phyloP scores from a whole-genome alignment of 1,284 basidiomycete genomes.

The Pseudozyma flocculosa region DNA sequence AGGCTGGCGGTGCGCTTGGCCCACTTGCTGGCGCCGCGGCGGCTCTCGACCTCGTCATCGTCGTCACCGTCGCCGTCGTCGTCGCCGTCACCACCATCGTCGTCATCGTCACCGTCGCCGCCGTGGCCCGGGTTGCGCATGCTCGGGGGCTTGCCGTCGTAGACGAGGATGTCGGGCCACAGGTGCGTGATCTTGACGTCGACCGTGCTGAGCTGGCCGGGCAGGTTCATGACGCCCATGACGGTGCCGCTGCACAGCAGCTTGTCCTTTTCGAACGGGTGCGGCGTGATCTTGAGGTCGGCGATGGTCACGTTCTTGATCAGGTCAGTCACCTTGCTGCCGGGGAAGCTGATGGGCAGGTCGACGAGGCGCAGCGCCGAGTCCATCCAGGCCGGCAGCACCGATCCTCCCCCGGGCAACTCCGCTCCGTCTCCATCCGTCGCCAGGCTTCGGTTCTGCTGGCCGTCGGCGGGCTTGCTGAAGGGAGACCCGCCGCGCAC shows the following conservation, averaged over 20 bases:
- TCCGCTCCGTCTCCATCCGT: constrained; percentile 4
- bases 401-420: constrained; percentile 38
- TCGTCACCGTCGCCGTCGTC: constrained; percentile 8
- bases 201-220: constrained; percentile 44
- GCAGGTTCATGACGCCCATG: constrained; percentile 47
- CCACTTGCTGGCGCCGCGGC: no score
- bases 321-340: constrained; percentile 47
- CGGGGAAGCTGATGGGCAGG: constrained; percentile 50
- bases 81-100: constrained; percentile 4
- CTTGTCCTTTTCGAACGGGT: constrained; percentile 49
- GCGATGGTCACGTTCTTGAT: constrained; percentile 53
- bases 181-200: constrained; percentile 50
- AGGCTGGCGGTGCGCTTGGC: background rate
- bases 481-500: constrained; percentile 51
- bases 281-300: constrained; percentile 49
- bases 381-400: constrained; percentile 46
- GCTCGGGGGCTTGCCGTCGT: constrained; percentile 47
- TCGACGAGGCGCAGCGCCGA: constrained; percentile 39
- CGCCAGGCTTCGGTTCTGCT: no score
- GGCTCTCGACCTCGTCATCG: constrained; percentile 1
- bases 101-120: constrained; percentile 6
- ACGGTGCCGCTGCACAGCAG: constrained; percentile 48
- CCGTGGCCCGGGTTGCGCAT: constrained; percentile 20
- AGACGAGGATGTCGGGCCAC: constrained; percentile 53
- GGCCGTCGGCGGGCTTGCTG: constrained; percentile 4